Evolutionary conservation across 2,329 filamentous ascomycete species (phyloP), one percentile per base, ranked within the genome.

Genomic region (Orbilia quercus): DNA sequence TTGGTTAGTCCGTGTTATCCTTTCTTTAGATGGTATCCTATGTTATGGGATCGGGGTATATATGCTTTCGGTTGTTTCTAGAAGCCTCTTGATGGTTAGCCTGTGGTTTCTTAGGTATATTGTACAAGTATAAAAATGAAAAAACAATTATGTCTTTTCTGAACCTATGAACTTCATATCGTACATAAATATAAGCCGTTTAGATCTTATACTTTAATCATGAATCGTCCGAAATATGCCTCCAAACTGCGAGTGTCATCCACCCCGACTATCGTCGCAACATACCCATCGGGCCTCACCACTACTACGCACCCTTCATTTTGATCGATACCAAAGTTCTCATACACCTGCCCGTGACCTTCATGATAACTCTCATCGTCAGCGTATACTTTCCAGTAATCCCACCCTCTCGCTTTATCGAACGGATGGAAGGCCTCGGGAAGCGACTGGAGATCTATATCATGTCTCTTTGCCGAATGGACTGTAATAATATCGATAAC

Each of bases 261-360:
- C 9, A 72, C 58, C 7, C 22, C 34, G 1, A 72, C 34, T 0
- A 51, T 23, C 1, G 66, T 50, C 4, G 69, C 69, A 31, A 91
- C 84, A 79, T 91, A 88, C 78, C 89, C 87, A 81, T 91, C 90
- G 1, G 89, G 90, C 53, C 90, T 80, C 1, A 88, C 81, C 1
- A 88, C 81, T 0, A 90, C 84, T 2, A 87, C 80, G 73, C 85
- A 87, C 0, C 89, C 89, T 18, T 80, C 79, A 59, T 84, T 81
- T 16, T 75, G 78, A 75, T 87, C 82, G 1, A 91, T 82, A 0
- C 87, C 89, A 66, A 88, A 89, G 2, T 82, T 83, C 64, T 84
- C 81, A 76, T 90, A 87, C 0, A 83, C 82, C 7, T 82, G 76
- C 0, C 84, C 84, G 59, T 84, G 80, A 0, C 84, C 84, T 77